These are phyloP conservation scores for Acanthamoeba sp. DNA, from an alignment of 208 protist genomes.

Conservation along the genomic window DNA sequence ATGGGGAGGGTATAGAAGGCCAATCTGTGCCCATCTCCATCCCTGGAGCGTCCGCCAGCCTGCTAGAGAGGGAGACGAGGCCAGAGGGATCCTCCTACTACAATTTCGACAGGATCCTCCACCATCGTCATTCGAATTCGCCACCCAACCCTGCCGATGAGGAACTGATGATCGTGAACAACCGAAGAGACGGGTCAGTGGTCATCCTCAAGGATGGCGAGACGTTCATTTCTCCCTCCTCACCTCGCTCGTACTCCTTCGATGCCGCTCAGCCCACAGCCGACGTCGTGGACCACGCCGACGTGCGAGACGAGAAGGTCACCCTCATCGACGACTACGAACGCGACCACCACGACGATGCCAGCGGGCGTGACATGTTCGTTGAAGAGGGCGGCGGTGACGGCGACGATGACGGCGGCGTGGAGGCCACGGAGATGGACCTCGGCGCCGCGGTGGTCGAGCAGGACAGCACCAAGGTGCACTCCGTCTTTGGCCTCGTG, in stretches of 20 bases:
- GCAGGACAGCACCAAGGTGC: neutral
- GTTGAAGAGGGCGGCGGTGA: neutral
- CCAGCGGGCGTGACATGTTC: neutral
- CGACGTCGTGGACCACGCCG: neutral
- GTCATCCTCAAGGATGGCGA: neutral
- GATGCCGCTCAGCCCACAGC: neutral
- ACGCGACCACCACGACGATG: neutral
- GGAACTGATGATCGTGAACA: neutral
- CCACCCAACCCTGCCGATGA: neutral
- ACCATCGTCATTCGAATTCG: slow-evolving; percentile 2
- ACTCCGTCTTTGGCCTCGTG: slow-evolving; percentile 8
- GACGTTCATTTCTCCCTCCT: slow-evolving; percentile 26
- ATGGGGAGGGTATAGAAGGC: neutral
- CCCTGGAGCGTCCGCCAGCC: too few relatives aligned
- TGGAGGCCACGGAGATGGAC: neutral
- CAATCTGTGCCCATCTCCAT: too few relatives aligned
- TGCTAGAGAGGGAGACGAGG: too few relatives aligned
- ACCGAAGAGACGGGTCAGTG: neutral
- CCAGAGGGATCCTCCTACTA: too few relatives aligned
- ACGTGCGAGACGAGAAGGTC: neutral
- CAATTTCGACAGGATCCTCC: neutral
- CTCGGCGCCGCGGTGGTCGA: too few relatives aligned
- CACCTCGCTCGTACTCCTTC: neutral
- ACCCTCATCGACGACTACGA: neutral
- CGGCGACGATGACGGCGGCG: neutral